These are phyloP conservation scores for Pythium pyrilobum DNA, from an alignment of 352 stramenopile genomes.

Conservation along the genomic window DNA sequence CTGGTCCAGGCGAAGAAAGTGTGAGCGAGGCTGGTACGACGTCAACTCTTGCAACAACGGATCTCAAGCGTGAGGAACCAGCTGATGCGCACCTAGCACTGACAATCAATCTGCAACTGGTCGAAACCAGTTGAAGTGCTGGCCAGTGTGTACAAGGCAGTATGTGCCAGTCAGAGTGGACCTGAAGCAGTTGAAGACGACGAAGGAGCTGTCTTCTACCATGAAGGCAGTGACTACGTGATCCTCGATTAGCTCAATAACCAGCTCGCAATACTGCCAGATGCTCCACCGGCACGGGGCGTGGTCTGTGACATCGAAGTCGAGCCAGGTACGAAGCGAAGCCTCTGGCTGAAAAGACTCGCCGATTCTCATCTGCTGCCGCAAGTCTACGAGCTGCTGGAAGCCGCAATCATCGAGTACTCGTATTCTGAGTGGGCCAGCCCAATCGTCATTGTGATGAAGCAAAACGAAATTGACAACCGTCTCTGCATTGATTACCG, in stretches of 20 bases:
- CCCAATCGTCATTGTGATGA: constrained; percentile 22
- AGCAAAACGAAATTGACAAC: constrained; percentile 16
- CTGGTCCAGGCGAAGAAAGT: no score
- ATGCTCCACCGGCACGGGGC: constrained; percentile 5
- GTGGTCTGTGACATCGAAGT: constrained; percentile 18
- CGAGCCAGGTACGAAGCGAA: neutral
- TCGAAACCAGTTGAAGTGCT: neutral
- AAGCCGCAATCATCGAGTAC: constrained; percentile 5
- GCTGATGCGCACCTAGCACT: no score
- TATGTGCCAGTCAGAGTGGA: neutral
- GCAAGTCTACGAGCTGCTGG: constrained; percentile 11
- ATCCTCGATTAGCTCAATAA: neutral
- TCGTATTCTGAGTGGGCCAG: constrained; percentile 18
- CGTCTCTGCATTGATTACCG: constrained; percentile 22
- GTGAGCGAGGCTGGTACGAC: no score
- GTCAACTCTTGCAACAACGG: no score
- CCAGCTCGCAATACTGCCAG: constrained; percentile 4
- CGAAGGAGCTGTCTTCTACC: neutral
- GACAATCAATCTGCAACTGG: no score
- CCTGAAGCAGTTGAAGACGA: neutral
- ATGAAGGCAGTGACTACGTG: neutral
- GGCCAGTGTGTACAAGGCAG: neutral
- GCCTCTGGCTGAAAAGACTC: neutral
- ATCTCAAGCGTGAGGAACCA: no score
- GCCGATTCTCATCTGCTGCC: neutral